These are phyloP conservation scores for Scheffersomyces spartinae DNA, from an alignment of 805 yeast genomes.

Conservation along the genomic window DNA sequence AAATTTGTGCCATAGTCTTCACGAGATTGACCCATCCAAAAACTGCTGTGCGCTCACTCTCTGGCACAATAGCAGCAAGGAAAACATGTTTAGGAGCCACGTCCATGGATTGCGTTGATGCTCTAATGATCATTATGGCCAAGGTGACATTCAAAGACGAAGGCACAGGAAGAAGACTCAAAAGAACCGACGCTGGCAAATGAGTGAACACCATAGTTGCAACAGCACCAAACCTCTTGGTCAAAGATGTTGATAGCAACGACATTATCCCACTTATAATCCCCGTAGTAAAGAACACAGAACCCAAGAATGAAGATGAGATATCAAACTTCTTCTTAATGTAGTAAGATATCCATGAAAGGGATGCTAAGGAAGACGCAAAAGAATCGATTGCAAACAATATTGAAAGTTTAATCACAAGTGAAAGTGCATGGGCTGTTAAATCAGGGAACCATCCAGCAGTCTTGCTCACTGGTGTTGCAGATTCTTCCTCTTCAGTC, in stretches of 20 bases:
- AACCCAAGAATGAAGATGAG: slow-evolving; percentile 24
- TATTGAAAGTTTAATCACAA: slow-evolving; percentile 21
- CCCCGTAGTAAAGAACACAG: slow-evolving; percentile 27
- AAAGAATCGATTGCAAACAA: slow-evolving; percentile 32
- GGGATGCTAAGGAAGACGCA: slow-evolving; percentile 32
- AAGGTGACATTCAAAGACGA: slow-evolving; percentile 17
- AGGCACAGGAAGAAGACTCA: slow-evolving; percentile 29
- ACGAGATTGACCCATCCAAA: slow-evolving; percentile 34
- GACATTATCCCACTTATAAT: slow-evolving; percentile 27
- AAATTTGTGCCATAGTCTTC: slow-evolving; percentile 27
- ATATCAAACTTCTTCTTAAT: slow-evolving; percentile 24
- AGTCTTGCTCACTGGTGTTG: no score
- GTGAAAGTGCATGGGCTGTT: slow-evolving; percentile 8
- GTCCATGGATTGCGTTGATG: slow-evolving; percentile 35
- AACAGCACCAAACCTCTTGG: slow-evolving; percentile 33
- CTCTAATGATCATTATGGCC: slow-evolving; percentile 20
- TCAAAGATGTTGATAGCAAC: slow-evolving; percentile 29
- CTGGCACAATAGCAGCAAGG: slow-evolving; percentile 28
- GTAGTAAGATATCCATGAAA: slow-evolving; percentile 36
- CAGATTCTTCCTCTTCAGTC: not conserved
- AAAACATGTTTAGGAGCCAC: slow-evolving; percentile 37
- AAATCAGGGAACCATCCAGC: slow-evolving; percentile 5
- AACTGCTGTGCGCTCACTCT: slow-evolving; percentile 30
- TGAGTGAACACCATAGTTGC: slow-evolving; percentile 35
- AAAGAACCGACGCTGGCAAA: slow-evolving; percentile 29